A percentile compares a stretch with the other conserved stretches of the same genome.
These are phyloP conservation scores for Emmonsia crescens DNA, from an alignment of 2,329 filamentous ascomycete genomes.

Conservation along the genomic window DNA sequence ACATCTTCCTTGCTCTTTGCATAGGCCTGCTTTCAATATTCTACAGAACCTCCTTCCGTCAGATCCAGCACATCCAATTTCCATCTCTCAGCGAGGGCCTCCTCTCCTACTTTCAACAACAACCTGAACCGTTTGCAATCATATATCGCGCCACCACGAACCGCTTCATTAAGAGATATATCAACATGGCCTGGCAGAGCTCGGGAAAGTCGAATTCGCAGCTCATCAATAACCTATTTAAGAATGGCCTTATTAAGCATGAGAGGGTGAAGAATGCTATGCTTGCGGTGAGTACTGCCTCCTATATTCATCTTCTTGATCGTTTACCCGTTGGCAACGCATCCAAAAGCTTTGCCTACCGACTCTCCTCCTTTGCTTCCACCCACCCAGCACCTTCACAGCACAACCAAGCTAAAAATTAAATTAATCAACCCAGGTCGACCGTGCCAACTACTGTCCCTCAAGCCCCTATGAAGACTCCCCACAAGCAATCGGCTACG, in stretches of 20 bases:
- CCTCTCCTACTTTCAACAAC: background rate
- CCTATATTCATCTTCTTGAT: background rate
- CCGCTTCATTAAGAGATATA: constrained; percentile 4
- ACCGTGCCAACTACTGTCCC: constrained; percentile 76
- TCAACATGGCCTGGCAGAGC: constrained; percentile 80
- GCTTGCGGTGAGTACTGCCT: constrained; percentile 45
- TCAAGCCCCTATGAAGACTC: constrained; percentile 59
- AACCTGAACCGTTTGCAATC: background rate
- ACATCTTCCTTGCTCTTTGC: background rate
- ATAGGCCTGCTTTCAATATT: background rate
- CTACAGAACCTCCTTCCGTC: background rate
- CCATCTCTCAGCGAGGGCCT: background rate
- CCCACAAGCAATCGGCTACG: constrained; percentile 56
- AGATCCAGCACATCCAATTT: background rate
- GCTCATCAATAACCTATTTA: constrained; percentile 67
- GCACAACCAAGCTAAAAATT: background rate
- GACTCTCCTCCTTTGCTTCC: background rate
- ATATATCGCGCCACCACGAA: background rate
- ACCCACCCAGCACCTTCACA: background rate
- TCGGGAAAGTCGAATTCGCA: constrained; percentile 63
- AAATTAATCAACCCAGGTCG: constrained; percentile 49
- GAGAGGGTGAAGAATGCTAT: constrained; percentile 68
- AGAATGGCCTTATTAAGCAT: constrained; percentile 61
- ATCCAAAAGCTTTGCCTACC: background rate
- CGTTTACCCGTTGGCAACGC: background rate